phyloP scores from a whole-genome alignment of 257 asterid species.

The Lycium ferocissimum region DNA sequence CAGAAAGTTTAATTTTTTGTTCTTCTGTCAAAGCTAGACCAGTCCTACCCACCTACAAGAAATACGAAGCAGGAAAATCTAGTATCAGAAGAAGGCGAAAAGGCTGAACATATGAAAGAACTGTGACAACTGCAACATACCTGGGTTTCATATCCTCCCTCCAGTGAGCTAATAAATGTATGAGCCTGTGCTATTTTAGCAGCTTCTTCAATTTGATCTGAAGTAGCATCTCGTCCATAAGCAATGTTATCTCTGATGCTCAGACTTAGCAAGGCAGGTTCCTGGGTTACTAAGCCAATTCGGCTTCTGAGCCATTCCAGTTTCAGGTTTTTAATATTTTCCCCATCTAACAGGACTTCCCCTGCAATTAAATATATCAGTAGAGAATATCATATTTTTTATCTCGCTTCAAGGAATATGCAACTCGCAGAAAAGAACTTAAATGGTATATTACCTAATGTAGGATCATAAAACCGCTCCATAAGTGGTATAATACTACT shows the following conservation, averaged over 20 bases:
- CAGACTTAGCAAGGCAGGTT: constrained; percentile 96
- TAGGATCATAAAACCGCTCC: constrained; percentile 99
- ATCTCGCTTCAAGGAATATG: constrained; percentile 16
- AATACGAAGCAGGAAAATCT: constrained; percentile 34
- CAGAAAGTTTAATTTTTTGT: constrained; percentile 95
- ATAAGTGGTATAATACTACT: constrained; percentile 99
- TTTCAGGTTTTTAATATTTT: constrained; percentile 91
- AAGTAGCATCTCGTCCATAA: constrained; percentile 89
- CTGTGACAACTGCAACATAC: constrained; percentile 46
- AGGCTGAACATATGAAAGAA: constrained; percentile 32
- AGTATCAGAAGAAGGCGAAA: constrained; percentile 19
- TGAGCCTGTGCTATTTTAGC: constrained; percentile 99
- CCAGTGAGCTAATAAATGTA: constrained; percentile 92
- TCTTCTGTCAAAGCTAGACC: constrained; percentile 88
- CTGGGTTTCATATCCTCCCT: constrained; percentile 94
- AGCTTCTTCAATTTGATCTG: constrained; percentile 98
- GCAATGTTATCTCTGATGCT: constrained; percentile 96
- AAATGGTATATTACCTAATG: constrained; percentile 66
- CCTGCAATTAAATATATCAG: constrained; percentile 57
- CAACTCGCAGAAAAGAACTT: background rate
- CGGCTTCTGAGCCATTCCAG: constrained; percentile 98
- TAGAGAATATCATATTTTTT: background rate
- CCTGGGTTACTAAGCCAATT: constrained; percentile 98
- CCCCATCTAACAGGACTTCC: constrained; percentile 99
- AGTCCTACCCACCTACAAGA: constrained; percentile 86